Percentiles rank a stretch among this genome's conserved stretches.
These are phyloP conservation scores for Linnemannia zychae DNA, from an alignment of 192 early-diverging fungal species.

Conservation along the genomic window DNA sequence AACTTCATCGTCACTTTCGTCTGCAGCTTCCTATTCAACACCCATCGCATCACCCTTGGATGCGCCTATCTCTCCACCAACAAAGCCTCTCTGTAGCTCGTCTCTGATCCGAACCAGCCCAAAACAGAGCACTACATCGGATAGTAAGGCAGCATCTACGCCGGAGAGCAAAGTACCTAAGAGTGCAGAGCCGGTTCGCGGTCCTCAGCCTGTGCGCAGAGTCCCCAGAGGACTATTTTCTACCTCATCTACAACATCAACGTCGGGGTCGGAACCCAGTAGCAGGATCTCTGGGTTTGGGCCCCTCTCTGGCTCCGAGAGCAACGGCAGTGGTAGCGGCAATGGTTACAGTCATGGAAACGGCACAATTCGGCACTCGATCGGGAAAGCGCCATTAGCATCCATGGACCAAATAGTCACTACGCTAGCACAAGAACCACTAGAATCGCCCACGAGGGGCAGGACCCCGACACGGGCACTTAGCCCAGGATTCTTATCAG, in stretches of 20 bases:
- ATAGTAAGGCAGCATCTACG: neutral
- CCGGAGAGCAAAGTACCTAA: neutral
- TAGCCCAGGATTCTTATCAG: neutral
- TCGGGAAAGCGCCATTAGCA: neutral
- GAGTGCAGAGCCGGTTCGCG: neutral
- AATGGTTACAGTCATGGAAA: neutral
- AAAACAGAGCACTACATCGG: neutral
- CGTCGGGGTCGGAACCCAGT: neutral
- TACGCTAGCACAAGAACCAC: neutral
- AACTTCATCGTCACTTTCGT: neutral
- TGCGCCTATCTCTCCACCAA: neutral
- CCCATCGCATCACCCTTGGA: conserved; percentile 17
- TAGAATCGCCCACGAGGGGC: neutral
- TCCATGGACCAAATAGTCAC: neutral
- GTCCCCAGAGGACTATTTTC: conserved; percentile 43
- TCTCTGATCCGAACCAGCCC: neutral
- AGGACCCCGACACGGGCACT: neutral
- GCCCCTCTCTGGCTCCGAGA: neutral
- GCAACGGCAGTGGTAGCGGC: neutral
- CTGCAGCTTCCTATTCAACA: conserved; percentile 13
- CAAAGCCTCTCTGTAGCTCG: neutral
- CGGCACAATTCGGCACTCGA: neutral
- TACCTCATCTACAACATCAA: neutral
- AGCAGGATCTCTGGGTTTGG: conserved; percentile 1
- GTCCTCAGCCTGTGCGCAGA: conserved; percentile 5